A percentile compares a stretch with the other conserved stretches of the same genome.
phyloP scores from a whole-genome alignment of 345 rosid species.

The Aquilaria malaccensis region DNA sequence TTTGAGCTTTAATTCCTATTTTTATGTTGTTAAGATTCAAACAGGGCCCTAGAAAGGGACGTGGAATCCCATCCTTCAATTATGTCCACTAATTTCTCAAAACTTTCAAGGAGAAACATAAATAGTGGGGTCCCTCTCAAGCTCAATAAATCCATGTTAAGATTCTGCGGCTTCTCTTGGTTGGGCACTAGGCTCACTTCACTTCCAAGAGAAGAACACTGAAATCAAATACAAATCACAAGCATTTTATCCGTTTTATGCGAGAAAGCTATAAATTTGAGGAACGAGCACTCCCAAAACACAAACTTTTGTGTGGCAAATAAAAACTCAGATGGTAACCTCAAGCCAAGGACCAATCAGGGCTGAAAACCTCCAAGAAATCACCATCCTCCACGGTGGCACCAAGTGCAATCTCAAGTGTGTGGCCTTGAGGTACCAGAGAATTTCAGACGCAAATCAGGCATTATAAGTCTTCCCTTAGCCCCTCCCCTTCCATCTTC shows the following conservation, averaged over 20 bases:
- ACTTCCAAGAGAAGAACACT: not conserved
- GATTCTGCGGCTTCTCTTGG: not conserved
- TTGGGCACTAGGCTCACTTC: no score
- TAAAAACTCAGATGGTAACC: slow-evolving; percentile 12
- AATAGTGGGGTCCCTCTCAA: no score
- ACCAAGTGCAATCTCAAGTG: slow-evolving; percentile 26
- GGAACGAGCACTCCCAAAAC: not conserved
- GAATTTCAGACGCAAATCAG: slow-evolving; percentile 18
- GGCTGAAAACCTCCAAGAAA: not conserved
- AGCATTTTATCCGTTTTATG: slow-evolving; percentile 3
- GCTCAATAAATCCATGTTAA: no score
- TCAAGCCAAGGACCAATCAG: not conserved
- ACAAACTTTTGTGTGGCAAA: slow-evolving; percentile 18
- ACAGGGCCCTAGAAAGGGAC: no score
- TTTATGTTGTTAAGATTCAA: no score
- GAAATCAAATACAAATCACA: not conserved
- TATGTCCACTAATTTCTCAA: no score
- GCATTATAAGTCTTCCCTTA: slow-evolving; percentile 17
- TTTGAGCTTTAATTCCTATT: no score
- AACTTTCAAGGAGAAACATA: no score
- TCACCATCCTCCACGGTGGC: slow-evolving; percentile 27
- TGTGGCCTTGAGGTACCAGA: slow-evolving; percentile 27
- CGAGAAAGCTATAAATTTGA: not conserved
- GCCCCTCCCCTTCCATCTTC: not conserved
- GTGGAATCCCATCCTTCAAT: no score